phyloP scores from a whole-genome alignment of 2,329 filamentous ascomycete species.

The Zymoseptoria pseudotritici region DNA sequence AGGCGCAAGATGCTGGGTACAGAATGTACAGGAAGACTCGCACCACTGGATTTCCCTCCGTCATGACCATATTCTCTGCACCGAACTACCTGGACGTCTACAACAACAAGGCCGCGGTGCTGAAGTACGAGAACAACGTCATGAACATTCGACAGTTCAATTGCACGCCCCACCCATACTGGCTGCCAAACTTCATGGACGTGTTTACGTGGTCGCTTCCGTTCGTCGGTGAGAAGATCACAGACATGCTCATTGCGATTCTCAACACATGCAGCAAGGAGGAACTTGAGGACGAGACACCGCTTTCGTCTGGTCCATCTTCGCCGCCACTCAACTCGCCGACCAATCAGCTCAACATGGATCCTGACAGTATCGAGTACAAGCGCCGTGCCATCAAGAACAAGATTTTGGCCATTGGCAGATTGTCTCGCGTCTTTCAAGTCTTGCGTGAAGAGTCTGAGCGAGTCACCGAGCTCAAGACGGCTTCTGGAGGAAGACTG shows the following conservation, averaged over 20 bases:
- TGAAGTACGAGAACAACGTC: conserved; percentile 99
- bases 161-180: conserved; percentile 98
- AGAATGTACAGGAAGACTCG: conserved; percentile 98
- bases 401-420: conserved; percentile 96
- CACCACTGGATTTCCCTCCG: conserved; percentile 95
- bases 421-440: conserved; percentile 95
- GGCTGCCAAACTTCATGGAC: conserved; percentile 99
- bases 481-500: conserved; percentile 81
- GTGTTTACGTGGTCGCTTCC: conserved; percentile 99
- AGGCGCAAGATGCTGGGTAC: conserved; percentile 97
- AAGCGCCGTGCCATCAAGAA: conserved; percentile 98
- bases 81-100: conserved; percentile 99
- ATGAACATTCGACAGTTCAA: conserved; percentile 99
- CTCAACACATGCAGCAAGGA: conserved; percentile 99
- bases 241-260: conserved; percentile 98
- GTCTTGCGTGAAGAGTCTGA: conserved; percentile 96
- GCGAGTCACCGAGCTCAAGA: conserved; percentile 95
- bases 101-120: conserved; percentile 98
- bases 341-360: conserved; percentile 37
- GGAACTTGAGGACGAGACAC: conserved; percentile 80
- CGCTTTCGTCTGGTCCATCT: conserved; percentile 60
- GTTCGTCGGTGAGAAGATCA: conserved; percentile 97
- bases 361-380: conserved; percentile 83
- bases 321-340: conserved; percentile 60
- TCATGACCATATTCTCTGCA: conserved; percentile 99